A percentile compares a stretch with the other conserved stretches of the same genome.
Evolutionary conservation across 176 grass and related monocot genomes (phyloP).

Genomic region (Oryza glumipatula): DNA sequence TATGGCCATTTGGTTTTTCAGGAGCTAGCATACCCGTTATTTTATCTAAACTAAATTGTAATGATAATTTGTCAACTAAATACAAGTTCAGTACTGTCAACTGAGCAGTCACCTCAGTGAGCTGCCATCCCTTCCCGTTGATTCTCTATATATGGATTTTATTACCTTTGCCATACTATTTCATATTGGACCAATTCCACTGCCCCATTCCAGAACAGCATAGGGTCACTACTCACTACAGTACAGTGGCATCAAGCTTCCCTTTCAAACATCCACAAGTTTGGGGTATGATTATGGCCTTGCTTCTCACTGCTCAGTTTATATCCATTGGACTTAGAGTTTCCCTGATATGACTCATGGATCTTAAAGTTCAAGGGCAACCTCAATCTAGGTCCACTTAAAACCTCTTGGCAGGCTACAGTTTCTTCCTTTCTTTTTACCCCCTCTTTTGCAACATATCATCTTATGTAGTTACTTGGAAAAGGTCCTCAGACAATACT

Average conservation of each 20-base stretch:
- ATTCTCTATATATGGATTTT: not conserved
- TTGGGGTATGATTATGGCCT: not conserved
- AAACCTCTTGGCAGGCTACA: not conserved
- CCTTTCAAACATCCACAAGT: not conserved
- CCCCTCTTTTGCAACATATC: not conserved
- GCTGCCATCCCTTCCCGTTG: not conserved
- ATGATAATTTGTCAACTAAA: not conserved
- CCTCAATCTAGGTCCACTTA: not conserved
- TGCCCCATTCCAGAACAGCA: constrained; percentile 16
- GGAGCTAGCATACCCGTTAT: not conserved
- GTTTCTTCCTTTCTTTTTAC: not conserved
- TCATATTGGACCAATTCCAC: constrained; percentile 5
- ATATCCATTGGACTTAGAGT: not conserved
- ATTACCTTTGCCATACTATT: not conserved
- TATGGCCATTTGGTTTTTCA: not conserved
- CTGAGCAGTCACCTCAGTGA: not conserved
- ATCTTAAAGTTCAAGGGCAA: not conserved
- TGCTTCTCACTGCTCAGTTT: not conserved
- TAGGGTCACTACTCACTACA: constrained; percentile 7
- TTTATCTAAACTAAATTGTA: not conserved
- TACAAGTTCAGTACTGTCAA: not conserved
- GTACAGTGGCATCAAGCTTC: not conserved
- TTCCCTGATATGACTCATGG: not conserved
- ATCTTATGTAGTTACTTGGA: not conserved
- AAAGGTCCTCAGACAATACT: not conserved